Evolutionary conservation across 2,329 filamentous ascomycete genomes (phyloP).

Genomic region (Pseudopyricularia javanii): DNA sequence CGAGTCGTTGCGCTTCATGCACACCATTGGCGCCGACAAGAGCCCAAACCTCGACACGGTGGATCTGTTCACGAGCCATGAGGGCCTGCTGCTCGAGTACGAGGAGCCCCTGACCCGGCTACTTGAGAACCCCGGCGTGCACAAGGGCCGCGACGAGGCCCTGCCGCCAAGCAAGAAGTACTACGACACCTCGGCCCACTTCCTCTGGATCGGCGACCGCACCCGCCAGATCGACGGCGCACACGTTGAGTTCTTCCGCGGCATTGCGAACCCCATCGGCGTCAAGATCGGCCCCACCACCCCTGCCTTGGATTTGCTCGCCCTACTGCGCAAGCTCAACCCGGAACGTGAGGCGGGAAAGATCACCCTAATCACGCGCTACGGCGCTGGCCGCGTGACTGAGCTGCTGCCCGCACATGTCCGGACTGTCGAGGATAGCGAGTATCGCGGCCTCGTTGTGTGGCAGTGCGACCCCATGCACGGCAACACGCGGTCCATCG

Average conservation of each 20-base stretch:
- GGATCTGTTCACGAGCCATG: conserved; percentile 90
- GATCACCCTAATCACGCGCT: conserved; percentile 91
- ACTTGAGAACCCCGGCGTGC: conserved; percentile 36
- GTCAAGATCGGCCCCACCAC: conserved; percentile 93
- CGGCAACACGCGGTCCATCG: conserved; percentile 57
- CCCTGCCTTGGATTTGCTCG: conserved; percentile 59
- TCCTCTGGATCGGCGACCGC: conserved; percentile 96
- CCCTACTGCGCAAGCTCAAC: conserved; percentile 76
- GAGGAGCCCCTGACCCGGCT: conserved; percentile 76
- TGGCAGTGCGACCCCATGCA: conserved; percentile 99
- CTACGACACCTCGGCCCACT: conserved; percentile 92
- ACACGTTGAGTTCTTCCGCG: conserved; percentile 95
- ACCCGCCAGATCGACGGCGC: conserved; percentile 87
- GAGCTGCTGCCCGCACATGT: conserved; percentile 75
- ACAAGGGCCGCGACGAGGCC: conserved; percentile 14
- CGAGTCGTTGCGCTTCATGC: conserved; percentile 88
- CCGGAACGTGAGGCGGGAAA: conserved; percentile 74
- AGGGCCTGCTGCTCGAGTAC: conserved; percentile 88
- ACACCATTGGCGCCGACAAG: conserved; percentile 80
- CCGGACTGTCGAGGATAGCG: conserved; percentile 71
- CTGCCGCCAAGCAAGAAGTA: conserved; percentile 43
- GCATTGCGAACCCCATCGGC: conserved; percentile 89
- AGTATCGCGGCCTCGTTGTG: conserved; percentile 56
- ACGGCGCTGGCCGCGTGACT: conserved; percentile 69
- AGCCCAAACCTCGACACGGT: conserved; percentile 78